Base-by-base conservation (phyloP, 2,329 filamentous ascomycete genomes). In the Trichoderma polysporum region DNA sequence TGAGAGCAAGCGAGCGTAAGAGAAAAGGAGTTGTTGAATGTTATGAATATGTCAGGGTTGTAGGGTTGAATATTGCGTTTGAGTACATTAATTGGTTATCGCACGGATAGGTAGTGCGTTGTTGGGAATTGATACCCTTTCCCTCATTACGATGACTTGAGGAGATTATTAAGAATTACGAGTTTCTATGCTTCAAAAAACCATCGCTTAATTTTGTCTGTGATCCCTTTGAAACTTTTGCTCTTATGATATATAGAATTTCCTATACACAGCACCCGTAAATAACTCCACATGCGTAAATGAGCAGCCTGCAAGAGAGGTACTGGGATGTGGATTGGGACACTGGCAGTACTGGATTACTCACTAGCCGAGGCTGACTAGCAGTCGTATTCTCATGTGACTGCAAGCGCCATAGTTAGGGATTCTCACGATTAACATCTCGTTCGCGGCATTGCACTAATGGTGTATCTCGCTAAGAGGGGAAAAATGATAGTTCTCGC, bases 101-200 rank as follows among this genome's bases (percentile, higher is more conserved):
- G 31, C 15, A 33, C 29, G 31, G 60, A 22, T 12, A 29, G 54
- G 41, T 60, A 17, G 58, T 31, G 45, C 37, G 35, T 25, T 19
- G 4, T 15, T 41, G 54, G 49, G 57, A 66, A 47, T 59, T 65
- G 66, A 68, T 68, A 68, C 66, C 66, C 66, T 59, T 68, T 54
- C 61, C 59, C 61, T 68, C 53, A 50, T 66, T 25, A 67, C 52
- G 41, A 64, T 29, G 7, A 53, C n/a, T 33, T 67, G 41, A 54
- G 59, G n/a, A 39, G 13, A 41, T 33, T 41, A 31, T 37, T 45
- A 47, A 66, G 9, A 60, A 66, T 66, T 37, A 52, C 17, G 50
- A 54, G 37, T 29, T 35, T 56, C 15, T 22, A 19, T 35, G 15
- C 45, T 53, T 45, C 29, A 61, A 45, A 15, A 2, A 6, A 2